Evolutionary conservation across 768 basidiomycete species (phyloP).

Genomic region (Lactarius deliciosus): DNA sequence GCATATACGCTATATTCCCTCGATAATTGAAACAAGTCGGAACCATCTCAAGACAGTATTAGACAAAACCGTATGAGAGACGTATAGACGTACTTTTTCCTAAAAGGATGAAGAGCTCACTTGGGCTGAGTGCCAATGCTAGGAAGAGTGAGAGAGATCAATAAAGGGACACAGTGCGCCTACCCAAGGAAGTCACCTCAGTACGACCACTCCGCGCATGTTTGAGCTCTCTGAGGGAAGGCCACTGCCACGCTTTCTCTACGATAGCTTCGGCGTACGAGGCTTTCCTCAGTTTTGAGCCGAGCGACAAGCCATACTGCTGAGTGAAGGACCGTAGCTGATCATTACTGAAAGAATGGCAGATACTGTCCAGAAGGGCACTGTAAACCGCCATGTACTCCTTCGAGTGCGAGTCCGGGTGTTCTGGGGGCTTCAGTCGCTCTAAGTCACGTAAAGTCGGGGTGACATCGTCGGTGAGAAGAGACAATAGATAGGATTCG

Average conservation of each 20-base stretch:
- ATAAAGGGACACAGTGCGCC: slow-evolving; percentile 31
- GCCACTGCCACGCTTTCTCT: slow-evolving; percentile 69
- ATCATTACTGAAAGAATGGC: slow-evolving; percentile 59
- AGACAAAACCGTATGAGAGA: slow-evolving; percentile 12
- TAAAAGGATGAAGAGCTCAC: slow-evolving; percentile 66
- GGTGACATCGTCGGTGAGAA: slow-evolving; percentile 45
- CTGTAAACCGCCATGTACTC: slow-evolving; percentile 56
- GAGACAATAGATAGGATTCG: slow-evolving; percentile 54
- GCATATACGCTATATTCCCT: slow-evolving; percentile 60
- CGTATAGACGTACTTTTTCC: slow-evolving; percentile 55
- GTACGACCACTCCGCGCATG: slow-evolving; percentile 50
- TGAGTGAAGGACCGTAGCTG: slow-evolving; percentile 58
- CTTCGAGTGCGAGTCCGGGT: slow-evolving; percentile 42
- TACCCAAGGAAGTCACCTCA: slow-evolving; percentile 49
- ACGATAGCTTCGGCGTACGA: slow-evolving; percentile 53
- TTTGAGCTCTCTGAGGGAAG: slow-evolving; percentile 53
- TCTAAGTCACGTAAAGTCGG: slow-evolving; percentile 65
- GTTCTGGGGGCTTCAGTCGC: slow-evolving; percentile 46
- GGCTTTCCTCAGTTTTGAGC: slow-evolving; percentile 38
- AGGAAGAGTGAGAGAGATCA: slow-evolving; percentile 15
- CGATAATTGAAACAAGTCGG: slow-evolving; percentile 59
- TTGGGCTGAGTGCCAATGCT: slow-evolving; percentile 59
- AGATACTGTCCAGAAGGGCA: slow-evolving; percentile 51
- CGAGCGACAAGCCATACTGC: slow-evolving; percentile 44
- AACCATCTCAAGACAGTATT: slow-evolving; percentile 50